phyloP scores from a whole-genome alignment of 441 rosid species.

The Syzygium malaccense region DNA sequence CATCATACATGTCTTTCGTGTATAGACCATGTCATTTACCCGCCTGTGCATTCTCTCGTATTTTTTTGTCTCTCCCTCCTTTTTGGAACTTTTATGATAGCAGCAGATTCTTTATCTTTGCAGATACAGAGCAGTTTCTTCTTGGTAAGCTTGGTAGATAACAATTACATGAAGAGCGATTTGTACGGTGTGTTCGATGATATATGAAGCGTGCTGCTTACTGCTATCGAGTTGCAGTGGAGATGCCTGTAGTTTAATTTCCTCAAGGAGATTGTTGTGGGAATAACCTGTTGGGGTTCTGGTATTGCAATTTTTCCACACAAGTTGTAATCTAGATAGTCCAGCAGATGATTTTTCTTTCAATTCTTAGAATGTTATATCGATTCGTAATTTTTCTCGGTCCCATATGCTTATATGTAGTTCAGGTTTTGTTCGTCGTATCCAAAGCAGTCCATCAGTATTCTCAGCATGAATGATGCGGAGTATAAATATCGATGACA shows the following conservation, averaged over 20 bases:
- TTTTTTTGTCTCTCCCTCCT: neutral
- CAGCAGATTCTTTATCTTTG: neutral
- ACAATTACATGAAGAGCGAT: slow-evolving; percentile 69
- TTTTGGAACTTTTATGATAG: neutral
- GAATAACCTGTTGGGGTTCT: neutral
- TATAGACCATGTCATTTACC: neutral
- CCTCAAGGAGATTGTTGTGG: neutral
- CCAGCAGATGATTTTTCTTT: neutral
- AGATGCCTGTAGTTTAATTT: neutral
- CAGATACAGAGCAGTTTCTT: slow-evolving; percentile 80
- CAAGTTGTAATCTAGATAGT: neutral
- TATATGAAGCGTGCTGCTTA: slow-evolving; percentile 23
- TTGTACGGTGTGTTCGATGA: slow-evolving; percentile 63
- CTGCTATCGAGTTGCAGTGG: neutral
- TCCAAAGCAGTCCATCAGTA: neutral
- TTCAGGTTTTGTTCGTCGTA: neutral
- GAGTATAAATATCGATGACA: neutral
- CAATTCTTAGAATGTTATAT: neutral
- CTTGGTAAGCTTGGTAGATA: slow-evolving; percentile 93
- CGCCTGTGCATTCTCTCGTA: neutral
- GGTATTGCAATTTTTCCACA: neutral
- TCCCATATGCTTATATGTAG: neutral
- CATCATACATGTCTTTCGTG: neutral
- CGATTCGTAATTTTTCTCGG: neutral
- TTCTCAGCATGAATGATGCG: neutral